A percentile compares a stretch with the other conserved stretches of the same genome.
Conservation (phyloP, 2,329 filamentous ascomycete genomes). For the Calonectria ilicicola region DNA sequence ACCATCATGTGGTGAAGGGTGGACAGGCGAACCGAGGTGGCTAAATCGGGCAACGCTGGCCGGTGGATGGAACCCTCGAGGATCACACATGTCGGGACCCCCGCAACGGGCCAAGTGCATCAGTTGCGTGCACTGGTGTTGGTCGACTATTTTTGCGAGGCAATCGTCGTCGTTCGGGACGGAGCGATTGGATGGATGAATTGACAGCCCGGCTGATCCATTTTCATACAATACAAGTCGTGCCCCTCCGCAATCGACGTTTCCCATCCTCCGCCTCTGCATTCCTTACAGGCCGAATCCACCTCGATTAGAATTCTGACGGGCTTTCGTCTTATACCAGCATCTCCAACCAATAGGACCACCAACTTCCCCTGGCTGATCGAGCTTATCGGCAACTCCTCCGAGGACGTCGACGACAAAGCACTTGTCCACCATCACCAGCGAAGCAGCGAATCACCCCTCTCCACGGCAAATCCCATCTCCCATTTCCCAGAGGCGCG, state of each 20-base stretch:
- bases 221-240: neutral
- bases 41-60: constrained; percentile 29
- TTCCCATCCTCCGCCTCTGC: neutral
- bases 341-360: neutral
- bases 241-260: neutral
- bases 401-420: neutral
- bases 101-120: constrained; percentile 19
- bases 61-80: constrained; percentile 27
- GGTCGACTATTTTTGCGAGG: neutral
- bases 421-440: neutral
- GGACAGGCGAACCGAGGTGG: constrained; percentile 29
- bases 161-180: neutral
- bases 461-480: neutral
- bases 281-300: neutral
- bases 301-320: neutral
- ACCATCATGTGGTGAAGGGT: constrained; percentile 29
- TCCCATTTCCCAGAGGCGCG: no score
- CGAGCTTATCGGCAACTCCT: neutral
- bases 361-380: neutral
- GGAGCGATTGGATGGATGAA: constrained; percentile 19
- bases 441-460: neutral
- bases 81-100: neutral
- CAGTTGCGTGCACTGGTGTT: neutral
- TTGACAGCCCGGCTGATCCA: neutral
- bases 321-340: neutral